Base-by-base conservation (phyloP, 768 basidiomycete species). In the Chalciporus sphaerocephalus region DNA sequence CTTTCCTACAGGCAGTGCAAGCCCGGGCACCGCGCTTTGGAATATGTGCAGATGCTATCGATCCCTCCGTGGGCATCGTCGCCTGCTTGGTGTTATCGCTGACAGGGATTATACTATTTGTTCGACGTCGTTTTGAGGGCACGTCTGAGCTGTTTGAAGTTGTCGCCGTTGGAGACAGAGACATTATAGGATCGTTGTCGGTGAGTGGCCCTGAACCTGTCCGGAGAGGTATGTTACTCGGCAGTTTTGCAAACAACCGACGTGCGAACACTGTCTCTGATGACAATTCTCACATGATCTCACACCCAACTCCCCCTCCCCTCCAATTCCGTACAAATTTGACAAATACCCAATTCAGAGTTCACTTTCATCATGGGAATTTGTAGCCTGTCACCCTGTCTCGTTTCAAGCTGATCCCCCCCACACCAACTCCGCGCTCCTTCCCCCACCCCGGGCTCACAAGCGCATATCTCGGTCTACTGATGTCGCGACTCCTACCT, bases 1-100 rank as follows among this genome's bases (percentile, higher is more conserved):
- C 90, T 58, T 89, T 90, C 64, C 90, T 81, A 68, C 90, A 92
- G 52, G 85, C 81, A 13, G 89, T 91, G 65, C 90, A 92, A 44
- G 90, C 90, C 52, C 88, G 74, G 44, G 88, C 87, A n/a, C 90
- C 90, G 57, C 89, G 77, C 76, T 92, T 92, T 35, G 89, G 87
- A 54, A 90, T 86, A 65, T 91, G 86, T n/a, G 73, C 60, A 43
- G 50, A 57, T 58, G 43, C n/a, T 47, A 60, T 54, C 50, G 57
- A 57, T 30, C 58, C 62, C 38, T 69, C 69, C 44, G 65, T 53
- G 25, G 66, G 44, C 24, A 72, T 68, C 56, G 69, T 60, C 11
- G 43, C 48, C 46, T 59, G 58, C 21, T 48, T 55, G 17, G 45
- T 20, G 44, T 27, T 40, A 41, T 20, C 44, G 18, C 51, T 53